phyloP scores from a whole-genome alignment of 768 basidiomycete genomes.

The Suillus fuscotomentosus region DNA sequence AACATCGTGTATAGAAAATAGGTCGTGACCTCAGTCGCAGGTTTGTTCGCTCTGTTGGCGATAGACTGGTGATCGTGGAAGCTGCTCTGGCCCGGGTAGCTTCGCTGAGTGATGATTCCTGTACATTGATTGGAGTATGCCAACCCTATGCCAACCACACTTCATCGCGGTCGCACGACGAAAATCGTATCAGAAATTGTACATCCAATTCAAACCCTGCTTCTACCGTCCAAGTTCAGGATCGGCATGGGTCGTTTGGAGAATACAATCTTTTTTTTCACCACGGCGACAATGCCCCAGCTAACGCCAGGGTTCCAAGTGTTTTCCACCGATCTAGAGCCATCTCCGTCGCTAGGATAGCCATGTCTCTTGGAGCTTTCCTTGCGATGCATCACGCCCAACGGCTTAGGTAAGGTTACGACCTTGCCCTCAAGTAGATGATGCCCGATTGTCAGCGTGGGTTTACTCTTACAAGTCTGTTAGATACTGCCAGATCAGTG shows the following conservation, averaged over 20 bases:
- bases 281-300: constrained; percentile 69
- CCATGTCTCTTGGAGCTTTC: constrained; percentile 9
- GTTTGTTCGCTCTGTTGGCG: no score
- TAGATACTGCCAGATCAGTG: constrained; percentile 3
- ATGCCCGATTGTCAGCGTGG: constrained; percentile 81
- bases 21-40: neutral
- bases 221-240: constrained; percentile 27
- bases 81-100: neutral
- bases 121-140: neutral
- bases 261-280: constrained; percentile 82
- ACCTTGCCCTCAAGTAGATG: constrained; percentile 91
- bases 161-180: neutral
- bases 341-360: neutral
- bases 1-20: neutral
- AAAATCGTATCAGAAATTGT: neutral
- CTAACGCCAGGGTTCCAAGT: constrained; percentile 18
- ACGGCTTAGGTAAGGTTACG: constrained; percentile 70
- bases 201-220: neutral
- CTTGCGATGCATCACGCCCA: constrained; percentile 68
- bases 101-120: neutral
- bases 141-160: neutral
- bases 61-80: neutral
- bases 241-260: constrained; percentile 82
- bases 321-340: constrained; percentile 2
- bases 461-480: constrained; percentile 54